Evolutionary conservation across 1,139 yeast species (phyloP).

Genomic region (Yamadazyma diddensiae): DNA sequence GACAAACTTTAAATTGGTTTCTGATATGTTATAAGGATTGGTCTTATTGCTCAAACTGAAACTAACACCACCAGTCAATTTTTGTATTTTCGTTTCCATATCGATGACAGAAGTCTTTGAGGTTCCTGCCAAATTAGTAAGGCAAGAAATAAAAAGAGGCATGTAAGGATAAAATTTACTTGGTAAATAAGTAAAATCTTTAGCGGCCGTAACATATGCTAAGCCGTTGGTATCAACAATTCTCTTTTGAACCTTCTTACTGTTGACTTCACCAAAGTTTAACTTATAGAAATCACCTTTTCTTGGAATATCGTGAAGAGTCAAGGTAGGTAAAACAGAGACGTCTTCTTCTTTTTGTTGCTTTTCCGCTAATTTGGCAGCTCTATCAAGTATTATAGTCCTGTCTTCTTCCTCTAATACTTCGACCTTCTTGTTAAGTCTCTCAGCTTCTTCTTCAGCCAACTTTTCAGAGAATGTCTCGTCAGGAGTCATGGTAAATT

Average conservation of each 20-base stretch:
- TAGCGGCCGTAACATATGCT: constrained; percentile 63
- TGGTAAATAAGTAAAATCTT: constrained; percentile 57
- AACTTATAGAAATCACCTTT: constrained; percentile 42
- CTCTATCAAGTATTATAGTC: constrained; percentile 56
- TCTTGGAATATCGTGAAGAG: constrained; percentile 68
- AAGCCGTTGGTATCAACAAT: constrained; percentile 72
- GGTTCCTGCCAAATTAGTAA: constrained; percentile 84
- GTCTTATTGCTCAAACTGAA: constrained; percentile 57
- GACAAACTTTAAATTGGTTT: constrained; percentile 45
- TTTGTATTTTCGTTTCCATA: constrained; percentile 79
- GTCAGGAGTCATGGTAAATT: constrained; percentile 74
- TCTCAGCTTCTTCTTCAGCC: constrained; percentile 51
- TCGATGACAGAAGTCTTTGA: constrained; percentile 64
- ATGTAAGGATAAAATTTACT: constrained; percentile 60
- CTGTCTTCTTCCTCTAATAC: constrained; percentile 55
- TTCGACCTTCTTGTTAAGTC: constrained; percentile 46
- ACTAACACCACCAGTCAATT: constrained; percentile 80
- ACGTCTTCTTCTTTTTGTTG: constrained; percentile 73
- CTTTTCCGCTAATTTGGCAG: constrained; percentile 53
- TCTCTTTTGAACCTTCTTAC: constrained; percentile 39
- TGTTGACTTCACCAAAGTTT: constrained; percentile 22
- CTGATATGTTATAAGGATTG: constrained; percentile 48
- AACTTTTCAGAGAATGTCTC: constrained; percentile 49
- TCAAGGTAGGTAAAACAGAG: constrained; percentile 75
- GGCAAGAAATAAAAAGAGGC: constrained; percentile 75